Percentiles rank a stretch among this genome's conserved stretches.
phyloP scores from a whole-genome alignment of 2,329 filamentous ascomycete genomes.

The Penicillium sp. region DNA sequence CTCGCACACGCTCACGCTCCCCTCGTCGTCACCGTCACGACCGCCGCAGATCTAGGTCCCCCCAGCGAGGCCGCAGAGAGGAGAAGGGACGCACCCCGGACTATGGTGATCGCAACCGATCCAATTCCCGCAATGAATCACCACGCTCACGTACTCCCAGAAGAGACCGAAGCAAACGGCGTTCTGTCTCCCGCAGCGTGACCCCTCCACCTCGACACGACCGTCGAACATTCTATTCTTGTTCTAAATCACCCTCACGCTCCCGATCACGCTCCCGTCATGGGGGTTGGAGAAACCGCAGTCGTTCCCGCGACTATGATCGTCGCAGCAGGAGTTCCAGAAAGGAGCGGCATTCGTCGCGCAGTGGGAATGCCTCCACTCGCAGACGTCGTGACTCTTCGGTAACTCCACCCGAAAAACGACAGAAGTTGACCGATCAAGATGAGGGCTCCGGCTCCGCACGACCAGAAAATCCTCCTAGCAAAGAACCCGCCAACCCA shows the following conservation, averaged over 20 bases:
- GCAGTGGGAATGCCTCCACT: conserved; percentile 43
- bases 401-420: conserved; percentile 41
- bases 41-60: conserved; percentile 29
- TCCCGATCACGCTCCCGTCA: conserved; percentile 33
- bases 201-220: conserved; percentile 31
- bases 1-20: conserved; percentile 12
- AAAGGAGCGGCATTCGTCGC: conserved; percentile 40
- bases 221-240: conserved; percentile 32
- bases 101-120: conserved; percentile 48
- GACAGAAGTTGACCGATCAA: conserved; percentile 40
- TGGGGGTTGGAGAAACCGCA: conserved; percentile 25
- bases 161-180: conserved; percentile 42
- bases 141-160: conserved; percentile 55
- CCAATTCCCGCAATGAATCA: conserved; percentile 46
- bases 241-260: conserved; percentile 37
- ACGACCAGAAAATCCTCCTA: conserved; percentile 19
- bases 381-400: conserved; percentile 44
- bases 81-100: conserved; percentile 37
- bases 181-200: conserved; percentile 38
- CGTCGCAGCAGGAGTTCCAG: conserved; percentile 24
- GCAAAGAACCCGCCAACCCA: conserved; percentile 11
- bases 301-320: conserved; percentile 40
- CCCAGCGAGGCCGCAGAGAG: conserved; percentile 33
- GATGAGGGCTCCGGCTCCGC: conserved; percentile 21
- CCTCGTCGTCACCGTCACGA: conserved; percentile 13